phyloP scores from a whole-genome alignment of 1,284 basidiomycete genomes.

The Rhodotorula mucilaginosa region DNA sequence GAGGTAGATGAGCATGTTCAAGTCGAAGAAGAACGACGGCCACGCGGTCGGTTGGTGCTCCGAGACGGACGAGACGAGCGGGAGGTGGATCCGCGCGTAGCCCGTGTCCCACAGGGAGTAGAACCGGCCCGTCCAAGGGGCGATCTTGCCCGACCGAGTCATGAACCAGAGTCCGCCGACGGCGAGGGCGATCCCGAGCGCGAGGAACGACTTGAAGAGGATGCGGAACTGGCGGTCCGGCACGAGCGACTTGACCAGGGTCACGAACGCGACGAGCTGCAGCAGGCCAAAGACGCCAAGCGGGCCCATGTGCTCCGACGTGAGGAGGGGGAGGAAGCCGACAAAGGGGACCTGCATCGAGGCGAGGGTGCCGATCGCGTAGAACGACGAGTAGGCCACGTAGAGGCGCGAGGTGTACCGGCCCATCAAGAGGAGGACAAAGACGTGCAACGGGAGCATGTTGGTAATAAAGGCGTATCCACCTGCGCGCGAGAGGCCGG shows the following conservation, averaged over 20 bases:
- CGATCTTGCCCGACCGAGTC: conserved; percentile 93
- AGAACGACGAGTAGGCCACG: conserved; percentile 95
- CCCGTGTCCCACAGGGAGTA: conserved; percentile 99
- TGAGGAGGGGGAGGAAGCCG: conserved; percentile 96
- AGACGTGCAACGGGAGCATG: conserved; percentile 95
- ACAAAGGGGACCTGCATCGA: conserved; percentile 99
- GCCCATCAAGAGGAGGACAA: conserved; percentile 95
- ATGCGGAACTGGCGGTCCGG: conserved; percentile 90
- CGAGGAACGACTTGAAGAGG: conserved; percentile 71
- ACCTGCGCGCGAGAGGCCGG: conserved; percentile 53
- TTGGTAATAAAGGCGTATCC: conserved; percentile 99
- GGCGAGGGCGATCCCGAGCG: conserved; percentile 58
- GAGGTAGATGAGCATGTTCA: conserved; percentile 94
- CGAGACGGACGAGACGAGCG: conserved; percentile 97
- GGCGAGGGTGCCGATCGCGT: conserved; percentile 91
- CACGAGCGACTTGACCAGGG: conserved; percentile 83
- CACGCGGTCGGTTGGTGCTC: conserved; percentile 99
- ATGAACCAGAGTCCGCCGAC: conserved; percentile 54
- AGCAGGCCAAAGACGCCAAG: conserved; percentile 96
- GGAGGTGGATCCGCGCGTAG: conserved; percentile 61
- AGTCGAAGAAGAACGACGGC: conserved; percentile 99
- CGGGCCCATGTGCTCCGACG: conserved; percentile 98
- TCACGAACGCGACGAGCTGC: conserved; percentile 92
- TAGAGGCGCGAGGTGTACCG: conserved; percentile 89
- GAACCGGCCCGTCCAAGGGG: conserved; percentile 98